Percentiles rank a stretch among this genome's conserved stretches.
phyloP scores from a whole-genome alignment of 495 filamentous ascomycete genomes.

The Immersiella caudata region DNA sequence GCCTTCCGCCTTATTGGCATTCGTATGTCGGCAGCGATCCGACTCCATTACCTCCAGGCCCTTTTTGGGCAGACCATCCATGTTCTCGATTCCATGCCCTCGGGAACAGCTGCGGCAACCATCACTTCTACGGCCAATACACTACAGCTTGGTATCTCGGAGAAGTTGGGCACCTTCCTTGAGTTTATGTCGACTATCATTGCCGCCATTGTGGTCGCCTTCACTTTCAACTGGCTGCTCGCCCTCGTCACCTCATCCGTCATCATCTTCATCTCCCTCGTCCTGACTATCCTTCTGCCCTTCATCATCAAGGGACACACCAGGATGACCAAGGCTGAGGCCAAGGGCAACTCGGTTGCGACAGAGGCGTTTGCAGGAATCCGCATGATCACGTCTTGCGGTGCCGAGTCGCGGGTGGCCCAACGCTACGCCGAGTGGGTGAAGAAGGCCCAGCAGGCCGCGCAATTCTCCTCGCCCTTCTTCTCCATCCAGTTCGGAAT shows the following conservation, averaged over 20 bases:
- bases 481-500: constrained; percentile 44
- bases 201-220: constrained; percentile 62
- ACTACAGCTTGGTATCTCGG: constrained; percentile 62
- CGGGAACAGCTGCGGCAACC: constrained; percentile 55
- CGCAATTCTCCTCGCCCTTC: constrained; percentile 51
- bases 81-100: constrained; percentile 60
- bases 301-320: constrained; percentile 60
- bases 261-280: constrained; percentile 58
- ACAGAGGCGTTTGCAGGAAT: constrained; percentile 59
- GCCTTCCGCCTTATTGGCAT: constrained; percentile 53
- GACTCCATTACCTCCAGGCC: constrained; percentile 54
- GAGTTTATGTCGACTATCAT: constrained; percentile 59
- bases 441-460: constrained; percentile 56
- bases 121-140: constrained; percentile 63
- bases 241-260: constrained; percentile 60
- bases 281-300: constrained; percentile 58
- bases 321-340: constrained; percentile 43
- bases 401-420: constrained; percentile 58
- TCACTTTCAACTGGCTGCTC: constrained; percentile 59
- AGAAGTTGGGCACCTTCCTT: constrained; percentile 64
- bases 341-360: constrained; percentile 60
- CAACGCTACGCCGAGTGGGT: constrained; percentile 59
- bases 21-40: constrained; percentile 54
- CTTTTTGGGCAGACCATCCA: constrained; percentile 60
- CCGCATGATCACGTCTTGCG: constrained; percentile 65